These are phyloP conservation scores for Fusarium xyrophilum DNA, from an alignment of 2,329 filamentous ascomycete species.

Conservation along the genomic window DNA sequence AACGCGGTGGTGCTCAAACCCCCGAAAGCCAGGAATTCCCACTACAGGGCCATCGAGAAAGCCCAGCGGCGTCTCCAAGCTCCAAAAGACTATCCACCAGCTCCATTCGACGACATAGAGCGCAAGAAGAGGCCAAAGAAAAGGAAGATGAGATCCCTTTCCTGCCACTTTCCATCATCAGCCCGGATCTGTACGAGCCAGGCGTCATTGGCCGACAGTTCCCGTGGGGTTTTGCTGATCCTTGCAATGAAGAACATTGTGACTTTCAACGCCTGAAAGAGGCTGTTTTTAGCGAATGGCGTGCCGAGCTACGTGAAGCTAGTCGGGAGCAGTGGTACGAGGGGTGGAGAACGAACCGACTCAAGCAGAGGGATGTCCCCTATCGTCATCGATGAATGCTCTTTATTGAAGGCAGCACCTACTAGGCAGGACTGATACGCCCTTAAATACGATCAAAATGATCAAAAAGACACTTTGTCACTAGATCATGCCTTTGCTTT, in stretches of 20 bases:
- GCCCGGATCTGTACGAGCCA: constrained; percentile 88
- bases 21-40: constrained; percentile 49
- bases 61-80: constrained; percentile 47
- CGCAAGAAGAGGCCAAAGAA: constrained; percentile 54
- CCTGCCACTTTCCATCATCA: constrained; percentile 90
- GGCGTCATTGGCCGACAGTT: constrained; percentile 83
- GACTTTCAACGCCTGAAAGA: constrained; percentile 93
- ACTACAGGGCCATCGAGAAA: constrained; percentile 45
- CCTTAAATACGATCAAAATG: not conserved
- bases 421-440: constrained; percentile 4
- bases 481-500: constrained; percentile 11
- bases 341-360: constrained; percentile 81
- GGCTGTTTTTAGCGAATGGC: constrained; percentile 92
- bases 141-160: constrained; percentile 69
- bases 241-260: constrained; percentile 89
- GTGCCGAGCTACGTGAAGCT: constrained; percentile 85
- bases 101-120: constrained; percentile 55
- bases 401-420: not conserved
- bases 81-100: constrained; percentile 56
- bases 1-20: constrained; percentile 32
- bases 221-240: constrained; percentile 96
- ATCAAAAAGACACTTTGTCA: not conserved
- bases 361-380: constrained; percentile 61
- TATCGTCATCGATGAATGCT: constrained; percentile 46
- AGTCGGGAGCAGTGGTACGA: constrained; percentile 96